phyloP scores from a whole-genome alignment of 176 grass and related monocot genomes.

The Aegilops bicornis region DNA sequence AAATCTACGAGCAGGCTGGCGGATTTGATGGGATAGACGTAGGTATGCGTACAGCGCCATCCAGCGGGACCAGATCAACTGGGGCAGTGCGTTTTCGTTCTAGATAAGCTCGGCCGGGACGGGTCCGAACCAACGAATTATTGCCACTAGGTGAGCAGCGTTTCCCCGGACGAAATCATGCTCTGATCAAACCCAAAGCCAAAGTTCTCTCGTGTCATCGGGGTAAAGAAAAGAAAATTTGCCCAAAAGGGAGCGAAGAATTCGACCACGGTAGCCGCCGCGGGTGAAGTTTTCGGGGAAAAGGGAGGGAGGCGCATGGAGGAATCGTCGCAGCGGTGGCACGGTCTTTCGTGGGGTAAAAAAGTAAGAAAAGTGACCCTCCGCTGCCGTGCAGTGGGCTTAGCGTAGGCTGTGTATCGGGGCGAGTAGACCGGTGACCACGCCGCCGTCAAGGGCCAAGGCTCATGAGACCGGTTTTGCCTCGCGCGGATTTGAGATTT shows the following conservation, averaged over 20 bases:
- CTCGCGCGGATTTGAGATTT: neutral
- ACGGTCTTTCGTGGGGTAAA: constrained; percentile 6
- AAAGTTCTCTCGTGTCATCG: neutral
- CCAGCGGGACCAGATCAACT: neutral
- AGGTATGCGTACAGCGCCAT: neutral
- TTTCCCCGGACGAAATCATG: constrained; percentile 29
- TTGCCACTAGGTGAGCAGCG: constrained; percentile 16
- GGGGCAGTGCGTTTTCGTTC: neutral
- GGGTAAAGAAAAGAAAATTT: neutral
- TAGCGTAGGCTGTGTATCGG: neutral
- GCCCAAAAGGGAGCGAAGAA: neutral
- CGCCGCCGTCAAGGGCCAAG: too few relatives aligned
- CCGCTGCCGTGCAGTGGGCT: neutral
- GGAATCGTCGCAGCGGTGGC: constrained; percentile 8
- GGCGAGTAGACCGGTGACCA: neutral
- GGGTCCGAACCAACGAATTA: constrained; percentile 8
- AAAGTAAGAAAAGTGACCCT: neutral
- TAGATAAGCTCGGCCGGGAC: neutral
- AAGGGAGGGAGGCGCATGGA: neutral
- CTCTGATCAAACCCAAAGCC: neutral
- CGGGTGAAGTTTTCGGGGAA: neutral
- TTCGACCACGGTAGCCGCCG: neutral
- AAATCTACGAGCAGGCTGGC: constrained; percentile 9
- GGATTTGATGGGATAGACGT: neutral
- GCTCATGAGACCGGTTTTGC: neutral